These are phyloP conservation scores for Globisporangium cederbergense DNA, from an alignment of 352 stramenopile species.

Conservation along the genomic window DNA sequence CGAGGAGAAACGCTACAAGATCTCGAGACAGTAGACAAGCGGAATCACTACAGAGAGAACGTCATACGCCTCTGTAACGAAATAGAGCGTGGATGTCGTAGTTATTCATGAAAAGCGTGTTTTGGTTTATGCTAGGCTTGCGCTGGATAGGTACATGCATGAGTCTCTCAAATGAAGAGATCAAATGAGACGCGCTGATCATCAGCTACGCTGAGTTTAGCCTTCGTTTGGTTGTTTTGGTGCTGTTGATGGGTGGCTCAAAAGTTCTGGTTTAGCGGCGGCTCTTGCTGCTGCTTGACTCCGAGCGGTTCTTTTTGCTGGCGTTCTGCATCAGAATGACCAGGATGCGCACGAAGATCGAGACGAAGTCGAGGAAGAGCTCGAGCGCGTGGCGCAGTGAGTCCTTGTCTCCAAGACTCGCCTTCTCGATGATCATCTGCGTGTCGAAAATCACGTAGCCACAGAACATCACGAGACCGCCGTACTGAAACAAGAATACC, in stretches of 20 bases:
- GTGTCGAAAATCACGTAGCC: slow-evolving; percentile 90
- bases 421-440: slow-evolving; percentile 91
- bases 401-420: slow-evolving; percentile 76
- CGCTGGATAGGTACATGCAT: background rate
- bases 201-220: background rate
- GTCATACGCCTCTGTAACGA: too few species aligned
- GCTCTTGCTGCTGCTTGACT: slow-evolving; percentile 27
- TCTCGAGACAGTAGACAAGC: slow-evolving; percentile 1
- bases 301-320: slow-evolving; percentile 41
- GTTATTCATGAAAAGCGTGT: background rate
- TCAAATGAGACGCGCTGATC: background rate
- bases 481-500: slow-evolving; percentile 39
- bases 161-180: background rate
- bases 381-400: slow-evolving; percentile 77
- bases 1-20: slow-evolving; percentile 64
- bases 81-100: too few species aligned
- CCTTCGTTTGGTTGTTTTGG: background rate
- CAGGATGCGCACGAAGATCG: slow-evolving; percentile 87
- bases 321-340: slow-evolving; percentile 76
- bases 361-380: slow-evolving; percentile 88
- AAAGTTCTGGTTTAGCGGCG: slow-evolving; percentile 20
- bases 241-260: background rate
- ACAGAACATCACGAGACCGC: slow-evolving; percentile 85
- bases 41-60: background rate
- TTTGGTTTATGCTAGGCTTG: background rate